Base-by-base conservation (phyloP, 495 filamentous ascomycete genomes). In the Lophiotrema nucula region DNA sequence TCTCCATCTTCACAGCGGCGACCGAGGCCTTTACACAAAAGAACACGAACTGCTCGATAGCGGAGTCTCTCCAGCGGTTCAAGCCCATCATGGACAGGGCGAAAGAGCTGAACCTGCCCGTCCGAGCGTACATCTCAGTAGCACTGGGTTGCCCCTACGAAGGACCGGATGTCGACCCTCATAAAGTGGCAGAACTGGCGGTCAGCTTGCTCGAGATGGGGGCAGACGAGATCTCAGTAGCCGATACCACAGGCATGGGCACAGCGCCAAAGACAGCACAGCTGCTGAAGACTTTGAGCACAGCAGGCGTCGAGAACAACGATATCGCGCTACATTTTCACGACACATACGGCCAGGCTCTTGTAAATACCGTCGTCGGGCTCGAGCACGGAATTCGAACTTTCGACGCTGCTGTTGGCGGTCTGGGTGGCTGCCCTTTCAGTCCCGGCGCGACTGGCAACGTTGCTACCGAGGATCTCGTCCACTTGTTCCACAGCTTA, bases 211-310 rank as follows among this genome's bases (percentile, higher is more conserved):
- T 98, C 6, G 90, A 96, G 67, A 96, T 96, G 89, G 93, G 93
- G 18, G 92, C 88, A 2, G 91, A 97, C 66, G 90, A 97, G 73
- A 92, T 98, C 37, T 88, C 88, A 6, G 82, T 98, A 3, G 93
- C 90, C 0, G 93, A 98, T 66, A 98, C 93, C 0, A 97, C 93
- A 1, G 93, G 93, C 6, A 96, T 96, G 88, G 93, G 95, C 4
- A 97, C 93, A 0, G 89, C 86, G 19, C 89, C 90, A 0, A 78
- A 86, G 21, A 93, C 88, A 0, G 77, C 81, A 64, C 81, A 84
- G 66, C 77, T 95, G 37, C 72, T 95, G 53, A 75, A 78, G 50
- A 83, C 88, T 18, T 77, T 96, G 66, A 76, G 78, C 21, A 83
- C 84, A 3, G 88, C 90, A 3, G 89, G 91, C 0, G 84, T 97